Evolutionary conservation across 2,329 filamentous ascomycete species (phyloP).

Genomic region (Exophiala alcalophila): DNA sequence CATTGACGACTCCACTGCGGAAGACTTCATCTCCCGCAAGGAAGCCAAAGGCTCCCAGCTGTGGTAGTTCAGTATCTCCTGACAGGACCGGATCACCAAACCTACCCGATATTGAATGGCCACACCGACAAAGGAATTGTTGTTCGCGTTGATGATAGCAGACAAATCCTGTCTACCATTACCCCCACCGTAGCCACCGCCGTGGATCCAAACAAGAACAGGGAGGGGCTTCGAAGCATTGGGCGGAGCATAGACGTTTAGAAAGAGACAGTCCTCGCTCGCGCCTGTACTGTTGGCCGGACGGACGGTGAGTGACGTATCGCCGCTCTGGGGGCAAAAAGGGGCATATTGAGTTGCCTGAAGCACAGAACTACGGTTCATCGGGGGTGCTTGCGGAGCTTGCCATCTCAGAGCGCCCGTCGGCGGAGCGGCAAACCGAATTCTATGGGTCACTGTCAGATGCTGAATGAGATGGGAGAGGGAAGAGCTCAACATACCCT

Average conservation of each 20-base stretch:
- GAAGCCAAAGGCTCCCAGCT: slow-evolving; percentile 49
- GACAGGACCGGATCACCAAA: slow-evolving; percentile 1
- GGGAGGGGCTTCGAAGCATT: slow-evolving; percentile 29
- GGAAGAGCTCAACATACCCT: slow-evolving; percentile 37
- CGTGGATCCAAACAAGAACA: slow-evolving; percentile 43
- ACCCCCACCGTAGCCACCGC: slow-evolving; percentile 38
- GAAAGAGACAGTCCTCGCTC: slow-evolving; percentile 42
- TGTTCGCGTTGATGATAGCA: slow-evolving; percentile 47
- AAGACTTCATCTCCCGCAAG: slow-evolving; percentile 54
- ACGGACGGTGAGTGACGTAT: slow-evolving; percentile 22
- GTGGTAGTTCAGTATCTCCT: slow-evolving; percentile 4
- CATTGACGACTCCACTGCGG: slow-evolving; percentile 58
- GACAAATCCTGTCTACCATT: slow-evolving; percentile 37
- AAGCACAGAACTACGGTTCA: slow-evolving; percentile 31
- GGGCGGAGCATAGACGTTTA: slow-evolving; percentile 43
- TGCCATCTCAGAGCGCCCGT: slow-evolving; percentile 38
- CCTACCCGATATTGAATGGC: slow-evolving; percentile 51
- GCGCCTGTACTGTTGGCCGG: slow-evolving; percentile 23
- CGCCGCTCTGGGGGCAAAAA: slow-evolving; percentile 36
- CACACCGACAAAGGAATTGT: slow-evolving; percentile 50
- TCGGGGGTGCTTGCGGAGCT: slow-evolving; percentile 32
- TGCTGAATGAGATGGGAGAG: background rate
- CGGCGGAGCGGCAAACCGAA: slow-evolving; percentile 38
- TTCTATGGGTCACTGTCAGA: slow-evolving; percentile 30
- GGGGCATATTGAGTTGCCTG: slow-evolving; percentile 32